phyloP scores from a whole-genome alignment of 176 grass and related monocot species.

The Secale cereale region DNA sequence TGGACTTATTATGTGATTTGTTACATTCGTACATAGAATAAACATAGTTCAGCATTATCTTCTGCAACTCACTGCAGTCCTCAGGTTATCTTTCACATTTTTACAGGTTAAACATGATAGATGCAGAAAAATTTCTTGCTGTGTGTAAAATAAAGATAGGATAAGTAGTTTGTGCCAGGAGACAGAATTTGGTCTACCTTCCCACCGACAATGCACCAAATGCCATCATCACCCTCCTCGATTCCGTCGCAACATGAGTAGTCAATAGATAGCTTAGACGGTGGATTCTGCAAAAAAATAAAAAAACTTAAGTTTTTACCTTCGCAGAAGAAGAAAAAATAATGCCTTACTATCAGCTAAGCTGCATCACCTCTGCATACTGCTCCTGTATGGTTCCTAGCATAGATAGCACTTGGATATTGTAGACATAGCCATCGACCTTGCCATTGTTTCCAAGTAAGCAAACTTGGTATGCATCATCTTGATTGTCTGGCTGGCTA shows the following conservation, averaged over 20 bases:
- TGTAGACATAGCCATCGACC: conserved; percentile 71
- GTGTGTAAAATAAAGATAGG: neutral
- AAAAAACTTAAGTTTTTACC: neutral
- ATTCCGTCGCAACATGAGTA: conserved; percentile 73
- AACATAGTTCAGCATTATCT: conserved; percentile 1
- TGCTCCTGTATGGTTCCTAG: conserved; percentile 48
- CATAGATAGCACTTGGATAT: conserved; percentile 52
- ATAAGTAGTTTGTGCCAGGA: neutral
- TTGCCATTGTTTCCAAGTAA: conserved; percentile 63
- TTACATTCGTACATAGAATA: neutral
- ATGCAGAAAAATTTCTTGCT: neutral
- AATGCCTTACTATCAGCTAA: neutral
- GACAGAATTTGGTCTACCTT: conserved; percentile 52
- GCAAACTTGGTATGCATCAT: conserved; percentile 40
- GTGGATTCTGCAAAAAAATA: conserved; percentile 59
- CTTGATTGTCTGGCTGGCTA: conserved; percentile 8
- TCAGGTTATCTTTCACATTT: conserved; percentile 7
- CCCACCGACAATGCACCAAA: conserved; percentile 94
- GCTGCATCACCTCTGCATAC: conserved; percentile 57
- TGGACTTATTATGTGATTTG: neutral
- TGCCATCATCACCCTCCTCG: conserved; percentile 72
- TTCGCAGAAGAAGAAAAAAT: neutral
- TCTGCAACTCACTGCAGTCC: neutral
- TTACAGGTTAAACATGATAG: conserved; percentile 1
- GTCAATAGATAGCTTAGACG: conserved; percentile 82